Conservation (phyloP, 192 early-diverging fungal species). For the Linnemannia schmuckeri region DNA sequence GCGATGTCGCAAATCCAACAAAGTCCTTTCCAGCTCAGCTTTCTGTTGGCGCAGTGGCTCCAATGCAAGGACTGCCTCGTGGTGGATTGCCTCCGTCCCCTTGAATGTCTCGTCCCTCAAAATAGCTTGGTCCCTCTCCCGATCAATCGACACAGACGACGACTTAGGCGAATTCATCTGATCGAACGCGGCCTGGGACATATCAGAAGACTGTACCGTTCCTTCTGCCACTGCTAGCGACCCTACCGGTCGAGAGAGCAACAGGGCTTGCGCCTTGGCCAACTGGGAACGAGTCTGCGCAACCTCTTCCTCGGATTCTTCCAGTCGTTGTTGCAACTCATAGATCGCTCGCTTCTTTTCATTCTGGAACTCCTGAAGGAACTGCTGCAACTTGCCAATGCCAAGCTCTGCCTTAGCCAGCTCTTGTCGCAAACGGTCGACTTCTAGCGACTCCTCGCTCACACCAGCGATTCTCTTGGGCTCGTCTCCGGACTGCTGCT, state of each 20-base stretch:
- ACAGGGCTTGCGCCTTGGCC: slow-evolving; percentile 45
- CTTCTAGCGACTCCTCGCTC: neutral
- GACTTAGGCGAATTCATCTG: neutral
- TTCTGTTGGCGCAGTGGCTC: slow-evolving; percentile 39
- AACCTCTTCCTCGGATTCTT: slow-evolving; percentile 30
- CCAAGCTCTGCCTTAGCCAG: slow-evolving; percentile 19
- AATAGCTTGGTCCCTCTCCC: neutral
- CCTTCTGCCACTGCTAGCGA: neutral
- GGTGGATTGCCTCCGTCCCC: slow-evolving; percentile 34
- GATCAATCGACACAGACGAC: neutral
- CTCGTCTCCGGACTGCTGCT: neutral
- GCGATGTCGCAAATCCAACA: slow-evolving; percentile 40
- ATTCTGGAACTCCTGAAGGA: slow-evolving; percentile 47
- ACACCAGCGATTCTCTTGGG: neutral
- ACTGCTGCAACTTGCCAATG: slow-evolving; percentile 44
- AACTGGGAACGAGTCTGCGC: slow-evolving; percentile 22
- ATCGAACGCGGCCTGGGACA: neutral
- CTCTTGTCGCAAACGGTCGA: slow-evolving; percentile 10
- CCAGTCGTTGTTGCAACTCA: slow-evolving; percentile 25
- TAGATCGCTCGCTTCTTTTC: slow-evolving; percentile 36
- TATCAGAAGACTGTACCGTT: neutral
- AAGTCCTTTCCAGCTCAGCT: slow-evolving; percentile 41
- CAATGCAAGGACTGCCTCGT: slow-evolving; percentile 41
- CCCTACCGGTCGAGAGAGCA: slow-evolving; percentile 5
- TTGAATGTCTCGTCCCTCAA: slow-evolving; percentile 25